Conservation (phyloP, 139 green algal genomes). For the Eudorina sp. region DNA sequence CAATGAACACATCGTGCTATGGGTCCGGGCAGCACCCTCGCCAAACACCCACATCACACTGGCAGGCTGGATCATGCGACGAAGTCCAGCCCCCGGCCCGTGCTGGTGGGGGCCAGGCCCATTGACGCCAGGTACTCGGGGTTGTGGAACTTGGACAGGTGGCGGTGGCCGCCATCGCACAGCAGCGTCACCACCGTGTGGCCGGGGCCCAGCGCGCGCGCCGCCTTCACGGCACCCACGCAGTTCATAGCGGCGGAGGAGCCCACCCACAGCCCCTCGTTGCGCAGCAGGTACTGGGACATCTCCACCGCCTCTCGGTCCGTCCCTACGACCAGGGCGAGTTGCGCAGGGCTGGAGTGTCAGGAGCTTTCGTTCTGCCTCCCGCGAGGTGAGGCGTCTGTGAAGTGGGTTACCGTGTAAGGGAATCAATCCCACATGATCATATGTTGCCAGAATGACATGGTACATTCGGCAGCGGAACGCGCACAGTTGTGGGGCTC, state of each 20-base stretch:
- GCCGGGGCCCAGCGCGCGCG: slow-evolving; percentile 79
- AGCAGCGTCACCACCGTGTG: slow-evolving; percentile 93
- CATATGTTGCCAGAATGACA: too few relatives aligned
- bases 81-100: slow-evolving; percentile 27
- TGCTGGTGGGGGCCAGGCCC: slow-evolving; percentile 28
- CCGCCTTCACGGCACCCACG: slow-evolving; percentile 91
- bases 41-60: too few relatives aligned
- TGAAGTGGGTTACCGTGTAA: too few relatives aligned
- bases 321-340: slow-evolving; percentile 65
- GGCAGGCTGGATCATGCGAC: neutral
- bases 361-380: too few relatives aligned
- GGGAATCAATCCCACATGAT: too few relatives aligned
- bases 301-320: slow-evolving; percentile 92
- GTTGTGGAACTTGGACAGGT: slow-evolving; percentile 94
- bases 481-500: too few relatives aligned
- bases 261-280: slow-evolving; percentile 95
- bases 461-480: too few relatives aligned
- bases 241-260: slow-evolving; percentile 91
- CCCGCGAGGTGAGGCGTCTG: too few relatives aligned
- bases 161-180: slow-evolving; percentile 89
- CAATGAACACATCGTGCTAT: too few relatives aligned
- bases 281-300: slow-evolving; percentile 86
- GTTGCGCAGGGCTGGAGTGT: too few relatives aligned
- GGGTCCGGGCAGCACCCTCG: too few relatives aligned
- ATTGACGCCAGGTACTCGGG: slow-evolving; percentile 75